Percentiles rank a stretch among this genome's conserved stretches.
phyloP scores from a whole-genome alignment of 2,329 filamentous ascomycete species.

The Rutstroemia sp. region DNA sequence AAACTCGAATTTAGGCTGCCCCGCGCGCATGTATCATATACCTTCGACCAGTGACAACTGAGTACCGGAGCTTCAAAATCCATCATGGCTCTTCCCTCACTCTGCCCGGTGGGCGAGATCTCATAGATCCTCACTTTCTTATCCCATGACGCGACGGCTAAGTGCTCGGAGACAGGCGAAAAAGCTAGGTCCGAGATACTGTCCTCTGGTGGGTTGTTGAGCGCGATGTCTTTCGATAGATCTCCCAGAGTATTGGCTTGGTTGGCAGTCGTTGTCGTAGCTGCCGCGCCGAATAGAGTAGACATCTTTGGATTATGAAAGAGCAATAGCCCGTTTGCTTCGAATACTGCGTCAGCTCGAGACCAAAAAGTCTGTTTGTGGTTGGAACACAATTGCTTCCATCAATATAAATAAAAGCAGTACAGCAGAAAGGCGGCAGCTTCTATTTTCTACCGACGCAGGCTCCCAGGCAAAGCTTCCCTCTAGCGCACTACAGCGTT shows the following conservation, averaged over 20 bases:
- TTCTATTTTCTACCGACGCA: not conserved
- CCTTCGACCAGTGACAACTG: slow-evolving; percentile 80
- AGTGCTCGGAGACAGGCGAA: slow-evolving; percentile 67
- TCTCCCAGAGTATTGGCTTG: slow-evolving; percentile 75
- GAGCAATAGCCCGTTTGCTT: not conserved
- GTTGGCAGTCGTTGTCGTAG: slow-evolving; percentile 38
- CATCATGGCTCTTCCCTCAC: slow-evolving; percentile 77
- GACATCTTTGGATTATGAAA: slow-evolving; percentile 44
- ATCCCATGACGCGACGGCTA: slow-evolving; percentile 93
- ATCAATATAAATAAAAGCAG: slow-evolving; percentile 4
- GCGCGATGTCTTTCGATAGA: slow-evolving; percentile 77
- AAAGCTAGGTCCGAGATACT: slow-evolving; percentile 84
- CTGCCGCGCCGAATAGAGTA: slow-evolving; percentile 47
- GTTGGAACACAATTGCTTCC: slow-evolving; percentile 4
- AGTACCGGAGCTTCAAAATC: slow-evolving; percentile 82
- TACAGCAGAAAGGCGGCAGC: not conserved
- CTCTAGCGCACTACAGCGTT: not conserved
- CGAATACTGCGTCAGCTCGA: not conserved
- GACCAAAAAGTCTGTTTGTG: not conserved
- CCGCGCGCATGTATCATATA: slow-evolving; percentile 38
- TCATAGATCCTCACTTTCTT: slow-evolving; percentile 98
- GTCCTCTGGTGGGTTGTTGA: slow-evolving; percentile 76
- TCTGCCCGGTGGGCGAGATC: slow-evolving; percentile 69
- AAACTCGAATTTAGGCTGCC: not conserved
- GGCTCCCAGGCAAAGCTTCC: not conserved